Evolutionary conservation across 441 rosid species (phyloP).

Genomic region (Croton laevigatus): DNA sequence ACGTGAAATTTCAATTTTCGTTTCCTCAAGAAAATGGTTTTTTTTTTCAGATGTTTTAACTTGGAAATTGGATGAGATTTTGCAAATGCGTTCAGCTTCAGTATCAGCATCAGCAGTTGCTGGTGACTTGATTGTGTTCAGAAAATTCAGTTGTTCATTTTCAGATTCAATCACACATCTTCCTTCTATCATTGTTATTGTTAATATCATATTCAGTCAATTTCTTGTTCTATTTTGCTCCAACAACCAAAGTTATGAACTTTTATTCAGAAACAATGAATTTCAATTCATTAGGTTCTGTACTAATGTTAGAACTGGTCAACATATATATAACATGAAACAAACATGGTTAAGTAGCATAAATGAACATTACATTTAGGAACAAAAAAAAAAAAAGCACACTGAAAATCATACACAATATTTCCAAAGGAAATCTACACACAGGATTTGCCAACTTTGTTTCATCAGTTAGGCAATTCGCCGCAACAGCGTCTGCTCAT

Average conservation of each 20-base stretch:
- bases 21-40: too few relatives aligned
- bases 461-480: slow-evolving; percentile 20
- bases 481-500: slow-evolving; percentile 25
- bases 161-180: too few relatives aligned
- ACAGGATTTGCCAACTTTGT: slow-evolving; percentile 30
- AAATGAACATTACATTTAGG: slow-evolving; percentile 17
- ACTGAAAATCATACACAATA: slow-evolving; percentile 26
- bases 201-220: too few relatives aligned
- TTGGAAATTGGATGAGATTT: too few relatives aligned
- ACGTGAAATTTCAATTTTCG: too few relatives aligned
- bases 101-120: too few relatives aligned
- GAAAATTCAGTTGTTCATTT: too few relatives aligned
- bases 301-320: slow-evolving; percentile 25
- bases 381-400: slow-evolving; percentile 13
- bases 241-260: slow-evolving; percentile 11
- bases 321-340: slow-evolving; percentile 18
- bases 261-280: background rate
- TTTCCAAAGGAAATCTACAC: slow-evolving; percentile 18
- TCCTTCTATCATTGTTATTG: too few relatives aligned
- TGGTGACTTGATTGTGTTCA: too few relatives aligned
- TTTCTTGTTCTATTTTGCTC: too few relatives aligned
- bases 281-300: slow-evolving; percentile 7
- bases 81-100: too few relatives aligned
- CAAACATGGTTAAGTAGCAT: slow-evolving; percentile 17
- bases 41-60: too few relatives aligned